phyloP scores from a whole-genome alignment of 1,139 yeast species.

The Meyerozyma smithsonii region DNA sequence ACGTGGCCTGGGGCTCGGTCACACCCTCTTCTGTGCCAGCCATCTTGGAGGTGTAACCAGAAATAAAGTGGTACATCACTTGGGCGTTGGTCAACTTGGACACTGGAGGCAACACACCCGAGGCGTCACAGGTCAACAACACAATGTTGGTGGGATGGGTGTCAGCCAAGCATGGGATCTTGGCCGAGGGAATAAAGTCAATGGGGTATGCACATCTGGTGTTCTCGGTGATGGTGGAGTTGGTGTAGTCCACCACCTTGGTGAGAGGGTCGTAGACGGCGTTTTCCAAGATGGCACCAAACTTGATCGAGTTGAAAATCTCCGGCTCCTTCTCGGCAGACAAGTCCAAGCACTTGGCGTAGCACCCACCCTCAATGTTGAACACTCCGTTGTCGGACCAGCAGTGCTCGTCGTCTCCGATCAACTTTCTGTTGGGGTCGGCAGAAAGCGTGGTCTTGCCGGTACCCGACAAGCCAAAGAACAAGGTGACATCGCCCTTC shows the following conservation, averaged over 20 bases:
- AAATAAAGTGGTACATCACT: slow-evolving; percentile 98
- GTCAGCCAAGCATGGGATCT: slow-evolving; percentile 89
- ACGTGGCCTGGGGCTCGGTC: slow-evolving; percentile 96
- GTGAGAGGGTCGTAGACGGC: slow-evolving; percentile 78
- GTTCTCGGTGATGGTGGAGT: slow-evolving; percentile 85
- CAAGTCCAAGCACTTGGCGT: slow-evolving; percentile 93
- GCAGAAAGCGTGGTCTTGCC: slow-evolving; percentile 98
- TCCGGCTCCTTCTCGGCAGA: slow-evolving; percentile 95
- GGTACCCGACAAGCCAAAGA: slow-evolving; percentile 96
- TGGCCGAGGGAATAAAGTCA: slow-evolving; percentile 93
- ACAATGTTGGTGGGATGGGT: slow-evolving; percentile 90
- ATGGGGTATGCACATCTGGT: slow-evolving; percentile 99
- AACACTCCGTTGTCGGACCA: slow-evolving; percentile 98
- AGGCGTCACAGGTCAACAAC: slow-evolving; percentile 94
- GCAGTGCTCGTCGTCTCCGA: slow-evolving; percentile 99
- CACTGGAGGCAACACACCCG: slow-evolving; percentile 97
- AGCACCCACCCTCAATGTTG: slow-evolving; percentile 99
- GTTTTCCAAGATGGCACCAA: slow-evolving; percentile 92
- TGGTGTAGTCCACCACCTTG: slow-evolving; percentile 82
- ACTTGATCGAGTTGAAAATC: slow-evolving; percentile 89
- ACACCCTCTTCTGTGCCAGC: slow-evolving; percentile 99
- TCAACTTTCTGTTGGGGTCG: slow-evolving; percentile 88
- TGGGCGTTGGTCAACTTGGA: slow-evolving; percentile 91
- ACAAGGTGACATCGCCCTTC: slow-evolving; percentile 80
- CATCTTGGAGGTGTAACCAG: slow-evolving; percentile 99